Percentiles rank a stretch among this genome's conserved stretches.
phyloP scores from a whole-genome alignment of 1,284 basidiomycete species.

The Malassezia pachydermatis region DNA sequence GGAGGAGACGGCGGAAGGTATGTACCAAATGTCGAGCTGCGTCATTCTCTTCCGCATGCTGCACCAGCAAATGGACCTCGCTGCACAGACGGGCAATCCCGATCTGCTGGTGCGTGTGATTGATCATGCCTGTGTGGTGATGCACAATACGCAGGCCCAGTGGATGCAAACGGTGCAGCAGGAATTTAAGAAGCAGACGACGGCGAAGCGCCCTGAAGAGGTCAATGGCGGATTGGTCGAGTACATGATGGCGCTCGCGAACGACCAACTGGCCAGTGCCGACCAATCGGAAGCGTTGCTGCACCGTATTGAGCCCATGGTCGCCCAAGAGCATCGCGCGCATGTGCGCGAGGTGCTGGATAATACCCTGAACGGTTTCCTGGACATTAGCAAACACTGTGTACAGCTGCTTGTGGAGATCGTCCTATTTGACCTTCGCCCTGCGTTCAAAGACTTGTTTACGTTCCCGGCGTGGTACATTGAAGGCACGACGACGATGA shows the following conservation, averaged over 20 bases:
- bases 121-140: slow-evolving; percentile 75
- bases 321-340: slow-evolving; percentile 79
- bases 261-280: slow-evolving; percentile 93
- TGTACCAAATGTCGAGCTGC: slow-evolving; percentile 83
- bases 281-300: slow-evolving; percentile 82
- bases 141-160: slow-evolving; percentile 76
- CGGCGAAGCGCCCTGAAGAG: slow-evolving; percentile 69
- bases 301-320: slow-evolving; percentile 74
- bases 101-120: slow-evolving; percentile 83
- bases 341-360: slow-evolving; percentile 77
- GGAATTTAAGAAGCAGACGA: slow-evolving; percentile 76
- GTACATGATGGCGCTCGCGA: slow-evolving; percentile 94
- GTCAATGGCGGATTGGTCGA: slow-evolving; percentile 78
- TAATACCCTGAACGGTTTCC: slow-evolving; percentile 92
- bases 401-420: slow-evolving; percentile 85
- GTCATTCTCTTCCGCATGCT: slow-evolving; percentile 93
- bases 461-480: slow-evolving; percentile 55
- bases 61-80: slow-evolving; percentile 90
- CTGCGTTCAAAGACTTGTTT: slow-evolving; percentile 77
- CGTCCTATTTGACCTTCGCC: slow-evolving; percentile 87
- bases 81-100: slow-evolving; percentile 89
- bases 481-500: slow-evolving; percentile 65
- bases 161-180: slow-evolving; percentile 75
- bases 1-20: slow-evolving; percentile 74
- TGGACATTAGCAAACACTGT: slow-evolving; percentile 95